Evolutionary conservation across 2,329 filamentous ascomycete species (phyloP).

Genomic region (Colletotrichum spinosum): DNA sequence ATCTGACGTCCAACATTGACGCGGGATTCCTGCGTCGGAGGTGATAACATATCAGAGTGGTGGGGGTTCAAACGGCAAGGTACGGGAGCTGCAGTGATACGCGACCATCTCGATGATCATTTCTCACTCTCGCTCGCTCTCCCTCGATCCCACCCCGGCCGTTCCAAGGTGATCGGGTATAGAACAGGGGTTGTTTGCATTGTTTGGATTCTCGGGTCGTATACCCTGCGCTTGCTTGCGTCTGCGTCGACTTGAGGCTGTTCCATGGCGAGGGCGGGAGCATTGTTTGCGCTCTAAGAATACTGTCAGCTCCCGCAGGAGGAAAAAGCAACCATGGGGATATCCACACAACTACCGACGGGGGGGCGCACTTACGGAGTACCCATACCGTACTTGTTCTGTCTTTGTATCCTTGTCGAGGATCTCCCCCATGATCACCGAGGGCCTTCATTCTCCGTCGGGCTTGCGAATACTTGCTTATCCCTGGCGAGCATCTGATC

Average conservation of each 20-base stretch:
- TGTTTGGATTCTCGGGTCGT: neutral
- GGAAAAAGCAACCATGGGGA: constrained; percentile 28
- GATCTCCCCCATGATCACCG: neutral
- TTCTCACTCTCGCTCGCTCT: too few relatives aligned
- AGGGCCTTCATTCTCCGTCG: neutral
- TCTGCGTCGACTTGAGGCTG: neutral
- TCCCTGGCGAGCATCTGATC: constrained; percentile 13
- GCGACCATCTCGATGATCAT: constrained; percentile 13
- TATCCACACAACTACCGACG: neutral
- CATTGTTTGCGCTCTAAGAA: constrained; percentile 22
- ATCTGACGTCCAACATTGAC: neutral
- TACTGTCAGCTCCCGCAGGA: constrained; percentile 19
- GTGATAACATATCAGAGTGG: constrained; percentile 3
- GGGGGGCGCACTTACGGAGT: constrained; percentile 3
- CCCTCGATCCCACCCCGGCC: neutral
- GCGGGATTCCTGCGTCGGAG: neutral
- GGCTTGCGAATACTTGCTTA: constrained; percentile 12
- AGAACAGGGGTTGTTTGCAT: constrained; percentile 6
- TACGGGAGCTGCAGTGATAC: constrained; percentile 12
- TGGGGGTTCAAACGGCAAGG: neutral
- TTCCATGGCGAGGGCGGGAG: constrained; percentile 26
- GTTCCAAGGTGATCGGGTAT: constrained; percentile 3
- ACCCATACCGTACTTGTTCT: constrained; percentile 8
- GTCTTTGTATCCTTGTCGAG: neutral
- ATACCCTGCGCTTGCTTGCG: too few relatives aligned